Base-by-base conservation (phyloP, 1,139 yeast genomes). In the Sugiyamaella sp. region DNA sequence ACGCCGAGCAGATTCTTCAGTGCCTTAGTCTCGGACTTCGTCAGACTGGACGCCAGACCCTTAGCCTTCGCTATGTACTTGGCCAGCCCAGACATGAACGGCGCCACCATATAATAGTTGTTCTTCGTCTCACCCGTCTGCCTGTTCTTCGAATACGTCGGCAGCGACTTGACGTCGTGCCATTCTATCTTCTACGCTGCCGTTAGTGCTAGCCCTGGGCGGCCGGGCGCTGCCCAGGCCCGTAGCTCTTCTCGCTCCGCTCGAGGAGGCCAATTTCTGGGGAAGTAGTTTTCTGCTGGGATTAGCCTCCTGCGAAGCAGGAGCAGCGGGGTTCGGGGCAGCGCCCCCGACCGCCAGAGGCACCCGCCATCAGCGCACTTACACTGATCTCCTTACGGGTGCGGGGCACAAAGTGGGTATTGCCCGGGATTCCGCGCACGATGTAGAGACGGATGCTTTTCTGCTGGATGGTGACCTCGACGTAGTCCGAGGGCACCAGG, bases 361-460 rank as follows among this genome's bases (percentile, higher is more conserved):
- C 14, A 17, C 22, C 10, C 46, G n/a, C n/a, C 46, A 4, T 8
- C 35, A 6, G 2, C 16, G 22, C 1, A 52, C 55, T 29, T 52
- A 52, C 55, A 42, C 54, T 80, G 60, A 95, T 93, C 71, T 95
- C 99, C 67, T 88, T 88, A 64, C 96, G 80, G 1, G 89, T 96
- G 56, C 80, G 76, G 1, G 99, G 97, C 59, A 77, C 81, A 65
- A 93, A 95, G 32, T 72, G 71, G 43, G 81, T 81, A 60, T 82
- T 83, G 61, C 87, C 93, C 0, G 97, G 93, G 0, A 95, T 87
- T 54, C 86, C 87, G 46, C 80, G 80, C 21, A 89, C 84, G 56
- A 93, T 74, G 66, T 81, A 95, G 29, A 95, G 87, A 65, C 90
- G 86, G 69, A 88, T 88, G 69, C 89, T 89, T 69, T 93, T 93